Evolutionary conservation across 495 filamentous ascomycete species (phyloP).

Genomic region (Penicillium turbatum): DNA sequence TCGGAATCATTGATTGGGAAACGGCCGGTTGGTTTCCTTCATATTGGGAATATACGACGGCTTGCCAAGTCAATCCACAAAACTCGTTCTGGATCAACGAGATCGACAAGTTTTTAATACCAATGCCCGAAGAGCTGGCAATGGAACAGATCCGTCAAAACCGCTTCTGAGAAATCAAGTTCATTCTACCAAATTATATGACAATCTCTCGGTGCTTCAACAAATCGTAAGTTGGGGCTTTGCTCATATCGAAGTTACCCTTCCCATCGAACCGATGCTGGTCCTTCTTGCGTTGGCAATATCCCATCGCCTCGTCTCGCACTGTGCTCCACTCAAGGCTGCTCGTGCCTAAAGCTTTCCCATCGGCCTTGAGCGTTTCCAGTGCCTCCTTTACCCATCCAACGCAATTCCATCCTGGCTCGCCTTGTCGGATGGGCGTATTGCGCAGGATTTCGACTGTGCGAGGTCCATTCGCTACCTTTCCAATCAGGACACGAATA

Average conservation of each 20-base stretch:
- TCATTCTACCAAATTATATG: slow-evolving; percentile 1
- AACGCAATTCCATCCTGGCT: slow-evolving; percentile 39
- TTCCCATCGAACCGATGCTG: slow-evolving; percentile 33
- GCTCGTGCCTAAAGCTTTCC: slow-evolving; percentile 32
- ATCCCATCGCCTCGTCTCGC: slow-evolving; percentile 29
- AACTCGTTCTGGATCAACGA: slow-evolving; percentile 40
- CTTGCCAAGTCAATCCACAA: slow-evolving; percentile 44
- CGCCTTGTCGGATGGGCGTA: slow-evolving; percentile 28
- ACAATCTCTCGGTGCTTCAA: slow-evolving; percentile 30
- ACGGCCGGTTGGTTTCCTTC: slow-evolving; percentile 47
- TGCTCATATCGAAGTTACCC: slow-evolving; percentile 21
- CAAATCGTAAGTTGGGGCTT: slow-evolving; percentile 34
- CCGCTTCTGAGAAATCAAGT: background rate
- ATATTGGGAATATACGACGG: slow-evolving; percentile 52
- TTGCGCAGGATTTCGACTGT: slow-evolving; percentile 28
- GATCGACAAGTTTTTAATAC: slow-evolving; percentile 45
- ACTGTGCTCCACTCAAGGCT: slow-evolving; percentile 34
- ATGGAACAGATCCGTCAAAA: slow-evolving; percentile 7
- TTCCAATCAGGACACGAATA: slow-evolving; percentile 43
- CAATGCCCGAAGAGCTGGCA: slow-evolving; percentile 40
- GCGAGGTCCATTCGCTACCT: slow-evolving; percentile 32
- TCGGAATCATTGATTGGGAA: slow-evolving; percentile 53
- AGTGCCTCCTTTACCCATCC: slow-evolving; percentile 41
- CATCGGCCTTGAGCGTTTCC: slow-evolving; percentile 26
- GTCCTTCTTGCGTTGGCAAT: slow-evolving; percentile 33